A percentile compares a stretch with the other conserved stretches of the same genome.
Conservation (phyloP, 768 basidiomycete genomes). For the Lactifluus volemus region DNA sequence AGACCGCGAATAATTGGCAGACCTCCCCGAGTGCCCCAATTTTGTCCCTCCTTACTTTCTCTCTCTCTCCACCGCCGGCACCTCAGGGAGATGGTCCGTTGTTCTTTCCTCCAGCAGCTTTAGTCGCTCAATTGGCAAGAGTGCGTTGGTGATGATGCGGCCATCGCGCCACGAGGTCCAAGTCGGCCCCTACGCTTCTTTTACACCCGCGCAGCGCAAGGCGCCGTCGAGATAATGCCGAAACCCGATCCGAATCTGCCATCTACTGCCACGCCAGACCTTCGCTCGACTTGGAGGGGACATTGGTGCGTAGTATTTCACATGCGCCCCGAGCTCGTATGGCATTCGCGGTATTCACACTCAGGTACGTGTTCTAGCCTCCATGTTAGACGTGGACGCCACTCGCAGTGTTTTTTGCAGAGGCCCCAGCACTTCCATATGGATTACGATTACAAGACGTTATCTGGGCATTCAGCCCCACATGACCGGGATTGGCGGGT, state of each 20-base stretch:
- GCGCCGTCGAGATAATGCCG: slow-evolving; percentile 49
- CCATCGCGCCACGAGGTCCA: slow-evolving; percentile 33
- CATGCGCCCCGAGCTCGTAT: no score
- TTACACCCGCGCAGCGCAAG: slow-evolving; percentile 60
- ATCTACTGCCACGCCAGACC: slow-evolving; percentile 37
- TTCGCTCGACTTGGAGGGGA: no score
- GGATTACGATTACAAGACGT: slow-evolving; percentile 35
- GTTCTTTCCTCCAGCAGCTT: no score
- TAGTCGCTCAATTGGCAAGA: no score
- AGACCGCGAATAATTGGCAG: no score
- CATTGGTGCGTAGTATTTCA: slow-evolving; percentile 21
- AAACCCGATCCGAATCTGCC: slow-evolving; percentile 46
- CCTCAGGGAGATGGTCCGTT: no score
- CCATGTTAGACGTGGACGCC: neutral
- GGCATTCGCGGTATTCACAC: no score
- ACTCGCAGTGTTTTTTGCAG: neutral
- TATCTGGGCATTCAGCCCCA: slow-evolving; percentile 52
- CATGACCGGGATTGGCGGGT: slow-evolving; percentile 39
- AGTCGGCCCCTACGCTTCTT: slow-evolving; percentile 35
- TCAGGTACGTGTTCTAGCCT: slow-evolving; percentile 15
- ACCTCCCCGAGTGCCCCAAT: no score
- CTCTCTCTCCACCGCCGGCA: no score
- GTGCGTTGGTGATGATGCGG: slow-evolving; percentile 61
- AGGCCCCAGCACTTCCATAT: slow-evolving; percentile 37
- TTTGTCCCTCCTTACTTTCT: no score